Percentiles rank a stretch among this genome's conserved stretches.
These are phyloP conservation scores for Prasinococcaceae sp. DNA, from an alignment of 139 green algal genomes.

Conservation along the genomic window DNA sequence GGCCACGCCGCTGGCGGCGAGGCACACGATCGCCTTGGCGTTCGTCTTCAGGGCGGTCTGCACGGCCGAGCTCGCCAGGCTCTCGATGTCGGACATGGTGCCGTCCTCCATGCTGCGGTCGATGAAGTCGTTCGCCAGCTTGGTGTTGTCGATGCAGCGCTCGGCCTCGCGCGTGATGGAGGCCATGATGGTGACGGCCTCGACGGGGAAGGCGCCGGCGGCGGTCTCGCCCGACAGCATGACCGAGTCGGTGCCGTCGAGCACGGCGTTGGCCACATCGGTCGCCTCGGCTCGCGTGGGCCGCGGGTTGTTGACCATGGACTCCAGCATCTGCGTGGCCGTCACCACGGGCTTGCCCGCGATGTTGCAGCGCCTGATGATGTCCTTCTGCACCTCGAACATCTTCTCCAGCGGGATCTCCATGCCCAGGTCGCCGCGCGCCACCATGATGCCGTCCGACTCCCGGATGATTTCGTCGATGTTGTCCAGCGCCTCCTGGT, in stretches of 20 bases:
- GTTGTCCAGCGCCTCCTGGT: slow-evolving; percentile 90
- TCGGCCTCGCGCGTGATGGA: slow-evolving; percentile 62
- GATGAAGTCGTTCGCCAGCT: slow-evolving; percentile 45
- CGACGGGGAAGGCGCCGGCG: slow-evolving; percentile 48
- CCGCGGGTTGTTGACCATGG: slow-evolving; percentile 38
- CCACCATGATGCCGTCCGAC: slow-evolving; percentile 78
- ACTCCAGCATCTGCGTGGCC: slow-evolving; percentile 46
- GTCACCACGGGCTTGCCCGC: slow-evolving; percentile 42
- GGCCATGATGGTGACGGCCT: slow-evolving; percentile 57
- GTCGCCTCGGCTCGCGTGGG: slow-evolving; percentile 66
- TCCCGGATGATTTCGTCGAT: slow-evolving; percentile 85
- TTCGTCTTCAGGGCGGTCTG: slow-evolving; percentile 83
- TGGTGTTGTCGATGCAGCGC: slow-evolving; percentile 41
- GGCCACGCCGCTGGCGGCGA: slow-evolving; percentile 28
- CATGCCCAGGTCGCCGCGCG: slow-evolving; percentile 92
- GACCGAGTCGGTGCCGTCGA: slow-evolving; percentile 64
- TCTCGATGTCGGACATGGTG: slow-evolving; percentile 85
- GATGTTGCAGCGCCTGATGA: slow-evolving; percentile 41
- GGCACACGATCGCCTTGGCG: slow-evolving; percentile 51
- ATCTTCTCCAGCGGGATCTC: slow-evolving; percentile 98
- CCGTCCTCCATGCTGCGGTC: slow-evolving; percentile 52
- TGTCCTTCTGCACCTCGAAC: slow-evolving; percentile 91
- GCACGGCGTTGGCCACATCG: slow-evolving; percentile 73
- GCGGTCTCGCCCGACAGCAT: slow-evolving; percentile 70
- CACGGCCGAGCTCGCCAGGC: slow-evolving; percentile 84